Percentiles rank a stretch among this genome's conserved stretches.
These are phyloP conservation scores for Suillus occidentalis DNA, from an alignment of 768 basidiomycete genomes.

Conservation along the genomic window DNA sequence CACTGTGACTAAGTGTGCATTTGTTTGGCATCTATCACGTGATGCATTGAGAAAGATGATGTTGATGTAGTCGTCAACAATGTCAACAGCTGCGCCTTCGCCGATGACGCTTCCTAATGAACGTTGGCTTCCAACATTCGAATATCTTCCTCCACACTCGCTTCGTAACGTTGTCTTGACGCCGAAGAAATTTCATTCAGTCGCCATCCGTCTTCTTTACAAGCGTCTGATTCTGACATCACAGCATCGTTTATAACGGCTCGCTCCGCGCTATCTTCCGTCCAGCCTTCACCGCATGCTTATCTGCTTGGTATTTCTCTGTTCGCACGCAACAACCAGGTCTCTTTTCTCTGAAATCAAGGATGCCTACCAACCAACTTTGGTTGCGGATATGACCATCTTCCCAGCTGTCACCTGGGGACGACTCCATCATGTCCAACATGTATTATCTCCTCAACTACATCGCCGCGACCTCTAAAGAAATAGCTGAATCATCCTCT, in stretches of 20 bases:
- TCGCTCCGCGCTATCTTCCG: constrained; percentile 4
- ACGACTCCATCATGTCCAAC: constrained; percentile 89
- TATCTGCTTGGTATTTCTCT: constrained; percentile 9
- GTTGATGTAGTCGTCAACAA: too few species aligned
- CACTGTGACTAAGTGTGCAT: too few species aligned
- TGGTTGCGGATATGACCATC: constrained; percentile 21
- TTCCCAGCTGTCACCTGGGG: constrained; percentile 73
- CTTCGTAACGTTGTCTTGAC: constrained; percentile 31
- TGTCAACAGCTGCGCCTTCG: neutral
- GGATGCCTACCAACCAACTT: constrained; percentile 24
- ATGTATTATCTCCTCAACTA: constrained; percentile 96
- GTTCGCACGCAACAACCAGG: constrained; percentile 10
- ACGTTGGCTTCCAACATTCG: constrained; percentile 41
- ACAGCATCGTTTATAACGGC: constrained; percentile 19
- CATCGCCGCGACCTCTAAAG: constrained; percentile 82
- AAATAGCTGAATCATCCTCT: constrained; percentile 54
- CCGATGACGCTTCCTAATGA: constrained; percentile 32
- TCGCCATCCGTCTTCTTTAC: constrained; percentile 19
- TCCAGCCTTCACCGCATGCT: constrained; percentile 15
- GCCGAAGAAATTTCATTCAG: constrained; percentile 31
- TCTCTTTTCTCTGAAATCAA: constrained; percentile 1
- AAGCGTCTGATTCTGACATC: constrained; percentile 34
- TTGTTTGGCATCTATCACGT: too few species aligned
- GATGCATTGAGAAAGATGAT: too few species aligned
- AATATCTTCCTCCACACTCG: constrained; percentile 29